Percentiles rank a stretch among this genome's conserved stretches.
phyloP scores from a whole-genome alignment of 352 stramenopile genomes.

The Phytophthora podocarpi region DNA sequence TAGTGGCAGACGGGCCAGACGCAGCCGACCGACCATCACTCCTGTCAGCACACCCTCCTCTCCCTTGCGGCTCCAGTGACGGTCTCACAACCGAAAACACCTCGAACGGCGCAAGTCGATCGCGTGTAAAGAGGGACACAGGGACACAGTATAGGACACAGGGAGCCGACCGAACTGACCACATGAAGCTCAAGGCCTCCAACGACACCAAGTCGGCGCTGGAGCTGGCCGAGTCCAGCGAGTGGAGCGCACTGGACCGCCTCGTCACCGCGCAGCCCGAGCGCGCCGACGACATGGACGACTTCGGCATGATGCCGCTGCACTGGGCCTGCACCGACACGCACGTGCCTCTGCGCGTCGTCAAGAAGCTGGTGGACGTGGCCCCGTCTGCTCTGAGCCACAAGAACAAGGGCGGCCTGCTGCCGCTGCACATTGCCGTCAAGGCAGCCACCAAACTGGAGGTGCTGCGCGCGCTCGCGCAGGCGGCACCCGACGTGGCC shows the following conservation, averaged over 20 bases:
- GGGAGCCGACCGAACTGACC: not conserved
- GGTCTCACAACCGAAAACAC: conserved; percentile 40
- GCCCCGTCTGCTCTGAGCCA: conserved; percentile 52
- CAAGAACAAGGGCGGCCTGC: conserved; percentile 79
- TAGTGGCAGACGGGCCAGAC: conserved; percentile 15
- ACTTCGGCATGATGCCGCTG: conserved; percentile 88
- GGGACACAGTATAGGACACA: not conserved
- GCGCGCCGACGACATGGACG: conserved; percentile 76
- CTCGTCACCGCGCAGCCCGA: conserved; percentile 54
- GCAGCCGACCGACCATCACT: conserved; percentile 30
- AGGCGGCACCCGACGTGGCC: conserved; percentile 43
- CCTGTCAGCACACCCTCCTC: conserved; percentile 1
- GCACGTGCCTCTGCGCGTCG: conserved; percentile 63
- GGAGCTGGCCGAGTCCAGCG: conserved; percentile 72
- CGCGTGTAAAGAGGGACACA: not conserved
- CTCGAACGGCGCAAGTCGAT: conserved; percentile 2
- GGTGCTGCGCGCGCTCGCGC: conserved; percentile 62
- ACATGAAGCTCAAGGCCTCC: conserved; percentile 33
- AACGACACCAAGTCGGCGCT: conserved; percentile 55
- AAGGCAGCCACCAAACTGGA: conserved; percentile 77
- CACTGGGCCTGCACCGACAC: conserved; percentile 86
- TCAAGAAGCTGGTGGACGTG: conserved; percentile 72
- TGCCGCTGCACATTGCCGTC: conserved; percentile 84
- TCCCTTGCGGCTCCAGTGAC: conserved; percentile 21
- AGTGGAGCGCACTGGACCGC: conserved; percentile 70